phyloP scores from a whole-genome alignment of 2,329 filamentous ascomycete species.

The Zopfia rhizophila region DNA sequence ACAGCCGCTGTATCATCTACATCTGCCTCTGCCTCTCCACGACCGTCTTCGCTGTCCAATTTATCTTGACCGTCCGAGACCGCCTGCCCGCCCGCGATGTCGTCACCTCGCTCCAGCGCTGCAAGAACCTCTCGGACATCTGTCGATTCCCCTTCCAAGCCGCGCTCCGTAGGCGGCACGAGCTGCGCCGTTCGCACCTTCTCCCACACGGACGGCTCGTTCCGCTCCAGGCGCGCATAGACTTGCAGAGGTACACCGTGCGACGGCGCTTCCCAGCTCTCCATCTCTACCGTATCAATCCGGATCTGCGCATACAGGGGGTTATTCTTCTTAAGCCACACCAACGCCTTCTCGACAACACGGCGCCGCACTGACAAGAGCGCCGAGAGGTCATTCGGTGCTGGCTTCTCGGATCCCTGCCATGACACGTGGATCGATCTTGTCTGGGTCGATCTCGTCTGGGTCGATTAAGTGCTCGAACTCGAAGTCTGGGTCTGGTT shows the following conservation, averaged over 20 bases:
- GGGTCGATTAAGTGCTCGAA: no score
- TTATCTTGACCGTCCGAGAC: no score
- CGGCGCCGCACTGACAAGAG: conserved; percentile 5
- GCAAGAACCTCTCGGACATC: conserved; percentile 8
- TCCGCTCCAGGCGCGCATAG: neutral
- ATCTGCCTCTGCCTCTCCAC: no score
- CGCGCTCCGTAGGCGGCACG: conserved; percentile 11
- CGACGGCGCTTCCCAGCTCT: conserved; percentile 3
- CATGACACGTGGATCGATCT: conserved; percentile 3
- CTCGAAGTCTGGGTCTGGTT: no score
- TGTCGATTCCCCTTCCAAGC: neutral
- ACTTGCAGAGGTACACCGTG: conserved; percentile 5
- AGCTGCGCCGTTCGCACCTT: conserved; percentile 6
- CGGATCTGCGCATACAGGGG: no score
- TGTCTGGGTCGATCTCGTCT: no score
- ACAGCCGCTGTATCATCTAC: neutral
- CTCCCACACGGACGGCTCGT: conserved; percentile 5
- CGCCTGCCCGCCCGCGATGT: no score
- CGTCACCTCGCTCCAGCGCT: neutral
- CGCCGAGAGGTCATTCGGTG: conserved; percentile 3
- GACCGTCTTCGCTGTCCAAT: no score
- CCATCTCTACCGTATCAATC: no score
- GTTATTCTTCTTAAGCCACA: conserved; percentile 7
- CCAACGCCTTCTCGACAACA: conserved; percentile 7
- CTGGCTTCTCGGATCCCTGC: conserved; percentile 4